Base-by-base conservation (phyloP, 2,329 filamentous ascomycete genomes). In the Nannizzia gypsea region DNA sequence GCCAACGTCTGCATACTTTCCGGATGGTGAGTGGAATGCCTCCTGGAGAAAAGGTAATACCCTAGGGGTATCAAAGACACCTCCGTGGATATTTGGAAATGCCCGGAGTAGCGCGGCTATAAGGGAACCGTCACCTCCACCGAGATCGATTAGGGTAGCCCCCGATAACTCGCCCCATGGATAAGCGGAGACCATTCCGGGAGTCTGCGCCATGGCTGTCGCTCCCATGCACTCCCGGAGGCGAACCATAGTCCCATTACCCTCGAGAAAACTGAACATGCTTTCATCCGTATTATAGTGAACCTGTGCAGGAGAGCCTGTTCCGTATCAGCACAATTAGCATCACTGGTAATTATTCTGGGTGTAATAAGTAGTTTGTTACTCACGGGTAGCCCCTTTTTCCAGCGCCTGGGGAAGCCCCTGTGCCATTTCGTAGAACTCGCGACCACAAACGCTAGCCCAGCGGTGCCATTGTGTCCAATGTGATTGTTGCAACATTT, bases 401-500 rank as follows among this genome's bases (percentile, higher is more conserved):
- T 17, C 42, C 6, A 46, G 42, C 42, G 72, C 63, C 0, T 57
- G 63, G 0, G 74, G 76, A 36, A 78, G 74, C 3, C 74, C 72
- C 3, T 69, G 65, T 0, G 74, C 72, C 46, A 76, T 73, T 60
- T 77, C 73, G 65, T 76, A 78, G 65, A 76, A 77, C 57, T 76
- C 64, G 60, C 72, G 74, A 4, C 73, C 74, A 61, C 77, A 77
- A 1, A 78, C 67, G 1, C 70, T 66, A 2, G 75, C 74, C 76
- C 76, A 78, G 61, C 70, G 70, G 24, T 66, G 71, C 76, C 75
- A 78, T 63, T 76, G 73, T 0, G 73, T 77, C 75, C 75, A 77
- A 63, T 78, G 75, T 57, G 72, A 66, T 2, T 63, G 61, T 0
- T 52, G 58, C 2, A 78, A 66, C 3, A 77, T 66, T 1, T 57